Evolutionary conservation across 495 filamentous ascomycete species (phyloP), one percentile per base, ranked within the genome.

Genomic region (Diplogelasinospora grovesii): DNA sequence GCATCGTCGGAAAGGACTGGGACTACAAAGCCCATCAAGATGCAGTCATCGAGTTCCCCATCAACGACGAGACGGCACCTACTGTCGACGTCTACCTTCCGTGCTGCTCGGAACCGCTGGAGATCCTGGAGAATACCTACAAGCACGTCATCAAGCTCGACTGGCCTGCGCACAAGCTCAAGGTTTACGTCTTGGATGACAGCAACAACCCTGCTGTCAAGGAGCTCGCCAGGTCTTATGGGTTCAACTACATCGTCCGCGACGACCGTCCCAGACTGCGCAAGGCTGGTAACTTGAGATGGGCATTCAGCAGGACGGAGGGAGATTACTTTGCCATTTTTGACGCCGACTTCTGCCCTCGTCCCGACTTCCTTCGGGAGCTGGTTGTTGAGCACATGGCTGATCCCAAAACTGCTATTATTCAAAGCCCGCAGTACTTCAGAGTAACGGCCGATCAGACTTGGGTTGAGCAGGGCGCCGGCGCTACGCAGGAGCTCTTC

Each of bases 71-170:
- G 27, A 50, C 56, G 0, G 56, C 56, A 0, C 56, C 56, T 2
- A 57, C 56, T 0, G 56, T 60, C 10, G 56, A 60, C 32, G 50
- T 60, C n/a, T 60, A 57, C 35, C 50, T 60, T 2, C 56, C 56
- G 14, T 60, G 56, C 48, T 60, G 56, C 48, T 54, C 56, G 1
- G 56, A 60, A 26, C 56, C 56, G 4, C 41, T 57, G 21, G 56
- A 60, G 21, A 57, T 60, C 38, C 22, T 60, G n/a, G 53, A 60
- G 20, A 60, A 60, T 48, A 60, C 53, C 10, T 60, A 57, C 53
- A 36, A 48, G 30, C 56, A 60, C 43, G 26, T 60, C 45, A 28
- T 50, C 33, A 33, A 31, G 24, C 54, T 60, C 30, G 53, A 60
- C 31, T 60, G 53, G 53, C 56, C 56, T 1, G 45, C 45, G 0